Percentiles rank a stretch among this genome's conserved stretches.
Conservation (phyloP, 148 eudicot species). For the Chenopodium quinoa region DNA sequence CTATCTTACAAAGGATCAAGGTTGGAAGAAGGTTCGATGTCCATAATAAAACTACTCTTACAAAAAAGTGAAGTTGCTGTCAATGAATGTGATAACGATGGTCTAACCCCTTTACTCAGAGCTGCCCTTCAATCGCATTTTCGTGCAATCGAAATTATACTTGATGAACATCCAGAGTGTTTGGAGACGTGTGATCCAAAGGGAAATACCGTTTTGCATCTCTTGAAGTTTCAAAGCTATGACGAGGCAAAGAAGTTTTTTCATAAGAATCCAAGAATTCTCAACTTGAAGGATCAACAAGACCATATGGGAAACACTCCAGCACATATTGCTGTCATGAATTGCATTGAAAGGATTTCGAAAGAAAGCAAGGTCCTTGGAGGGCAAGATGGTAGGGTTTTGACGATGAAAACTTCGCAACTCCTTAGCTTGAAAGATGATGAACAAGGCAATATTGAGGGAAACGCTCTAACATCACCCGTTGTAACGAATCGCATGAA, state of each 20-base stretch:
- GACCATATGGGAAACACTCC: slow-evolving; percentile 20
- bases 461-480: no score
- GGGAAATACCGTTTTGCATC: slow-evolving; percentile 12
- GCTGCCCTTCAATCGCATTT: slow-evolving; percentile 12
- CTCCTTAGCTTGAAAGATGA: background rate
- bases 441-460: background rate
- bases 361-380: background rate
- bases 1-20: slow-evolving; percentile 17
- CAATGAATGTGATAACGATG: background rate
- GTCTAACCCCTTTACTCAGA: slow-evolving; percentile 22
- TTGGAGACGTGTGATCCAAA: slow-evolving; percentile 8
- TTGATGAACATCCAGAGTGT: slow-evolving; percentile 11
- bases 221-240: background rate
- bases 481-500: no score
- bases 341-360: background rate
- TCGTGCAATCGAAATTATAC: slow-evolving; percentile 6
- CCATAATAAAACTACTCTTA: background rate
- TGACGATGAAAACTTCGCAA: no score
- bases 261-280: background rate
- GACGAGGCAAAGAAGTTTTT: slow-evolving; percentile 15
- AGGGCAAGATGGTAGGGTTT: background rate
- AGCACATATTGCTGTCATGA: slow-evolving; percentile 4
- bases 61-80: background rate
- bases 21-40: slow-evolving; percentile 13
- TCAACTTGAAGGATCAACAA: slow-evolving; percentile 13